Conservation (phyloP, 371 early-diverging fungal genomes). For the Batrachochytrium dendrobatidis region DNA sequence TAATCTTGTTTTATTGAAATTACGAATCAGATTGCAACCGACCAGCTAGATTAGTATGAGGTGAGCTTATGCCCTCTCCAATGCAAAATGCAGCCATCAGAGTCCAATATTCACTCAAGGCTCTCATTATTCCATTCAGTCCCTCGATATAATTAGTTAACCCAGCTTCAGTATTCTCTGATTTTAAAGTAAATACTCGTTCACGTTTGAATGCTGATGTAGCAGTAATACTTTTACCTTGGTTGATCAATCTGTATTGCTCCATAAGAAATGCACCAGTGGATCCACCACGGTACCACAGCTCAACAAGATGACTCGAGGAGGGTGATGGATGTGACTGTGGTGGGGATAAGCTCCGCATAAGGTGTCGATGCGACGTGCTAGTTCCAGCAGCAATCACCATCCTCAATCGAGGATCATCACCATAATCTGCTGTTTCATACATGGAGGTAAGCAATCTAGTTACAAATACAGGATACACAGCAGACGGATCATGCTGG, state of each 20-base stretch:
- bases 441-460: not conserved
- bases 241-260: not conserved
- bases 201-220: not conserved
- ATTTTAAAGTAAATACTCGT: not conserved
- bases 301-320: not conserved
- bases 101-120: not conserved
- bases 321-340: not conserved
- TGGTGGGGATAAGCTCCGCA: not conserved
- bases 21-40: not conserved
- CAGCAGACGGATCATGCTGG: not conserved
- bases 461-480: not conserved
- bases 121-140: not conserved
- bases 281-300: slow-evolving; percentile 1
- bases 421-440: not conserved
- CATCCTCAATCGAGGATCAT: not conserved
- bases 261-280: not conserved
- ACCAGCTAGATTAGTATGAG: not conserved
- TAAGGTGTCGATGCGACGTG: not conserved
- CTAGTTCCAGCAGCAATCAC: not conserved
- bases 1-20: not conserved
- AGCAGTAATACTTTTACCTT: not conserved
- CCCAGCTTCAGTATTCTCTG: not conserved
- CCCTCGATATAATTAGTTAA: not conserved
- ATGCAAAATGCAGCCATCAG: not conserved
- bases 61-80: not conserved